These are phyloP conservation scores for Naganishia sp. DNA, from an alignment of 1,284 basidiomycete genomes.

Conservation along the genomic window DNA sequence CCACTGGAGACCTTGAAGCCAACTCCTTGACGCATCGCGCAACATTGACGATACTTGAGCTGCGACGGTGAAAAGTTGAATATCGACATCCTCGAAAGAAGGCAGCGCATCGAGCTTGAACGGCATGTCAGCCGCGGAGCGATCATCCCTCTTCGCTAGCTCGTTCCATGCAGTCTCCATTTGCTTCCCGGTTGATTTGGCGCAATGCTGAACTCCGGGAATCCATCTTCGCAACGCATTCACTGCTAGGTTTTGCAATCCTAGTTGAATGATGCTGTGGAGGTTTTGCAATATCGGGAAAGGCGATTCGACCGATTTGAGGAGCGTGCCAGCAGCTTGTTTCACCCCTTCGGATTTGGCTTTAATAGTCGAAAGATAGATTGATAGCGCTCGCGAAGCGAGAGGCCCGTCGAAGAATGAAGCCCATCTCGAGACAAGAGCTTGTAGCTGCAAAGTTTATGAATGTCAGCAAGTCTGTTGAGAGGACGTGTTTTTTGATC, in stretches of 20 bases:
- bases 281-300: constrained; percentile 4
- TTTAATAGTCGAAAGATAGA: not conserved
- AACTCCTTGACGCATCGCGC: not conserved
- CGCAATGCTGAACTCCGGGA: constrained; percentile 3
- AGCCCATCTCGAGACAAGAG: constrained; percentile 12
- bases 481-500: not conserved
- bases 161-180: constrained; percentile 7
- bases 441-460: not conserved
- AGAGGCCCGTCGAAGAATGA: constrained; percentile 11
- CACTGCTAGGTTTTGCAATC: constrained; percentile 3
- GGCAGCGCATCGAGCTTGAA: not conserved
- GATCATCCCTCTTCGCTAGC: not conserved
- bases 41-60: constrained; percentile 6
- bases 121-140: not conserved
- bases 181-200: constrained; percentile 9
- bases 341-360: not conserved
- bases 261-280: not conserved
- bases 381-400: constrained; percentile 7
- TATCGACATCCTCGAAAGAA: not conserved
- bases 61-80: constrained; percentile 4
- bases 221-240: constrained; percentile 9
- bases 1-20: constrained; percentile 2
- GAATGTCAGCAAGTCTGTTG: not conserved
- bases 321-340: not conserved
- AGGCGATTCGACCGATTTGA: constrained; percentile 2